Conservation (phyloP, 208 protist genomes). For the Wallacemonas rigidus region DNA sequence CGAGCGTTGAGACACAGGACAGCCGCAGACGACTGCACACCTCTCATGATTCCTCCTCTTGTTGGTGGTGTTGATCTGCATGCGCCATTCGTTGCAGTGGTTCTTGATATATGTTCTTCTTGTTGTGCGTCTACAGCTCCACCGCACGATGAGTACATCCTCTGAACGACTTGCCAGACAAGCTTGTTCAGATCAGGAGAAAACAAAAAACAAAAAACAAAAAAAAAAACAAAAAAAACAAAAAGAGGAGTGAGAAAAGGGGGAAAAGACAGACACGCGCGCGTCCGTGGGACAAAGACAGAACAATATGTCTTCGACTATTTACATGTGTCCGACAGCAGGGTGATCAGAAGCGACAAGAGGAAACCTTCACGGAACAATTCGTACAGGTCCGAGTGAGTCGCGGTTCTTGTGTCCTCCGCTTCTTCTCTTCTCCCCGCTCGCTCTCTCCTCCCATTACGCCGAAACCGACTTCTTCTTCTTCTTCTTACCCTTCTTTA, state of each 20-base stretch:
- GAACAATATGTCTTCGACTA: not conserved
- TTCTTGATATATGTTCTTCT: not conserved
- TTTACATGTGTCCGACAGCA: not conserved
- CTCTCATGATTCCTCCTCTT: too few species aligned
- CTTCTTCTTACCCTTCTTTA: slow-evolving; percentile 80
- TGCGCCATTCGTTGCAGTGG: not conserved
- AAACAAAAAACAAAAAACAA: not conserved
- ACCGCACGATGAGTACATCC: too few species aligned
- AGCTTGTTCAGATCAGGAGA: not conserved
- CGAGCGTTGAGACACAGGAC: too few species aligned
- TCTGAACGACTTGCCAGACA: too few species aligned
- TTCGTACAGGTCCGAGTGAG: too few species aligned
- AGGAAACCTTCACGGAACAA: not conserved
- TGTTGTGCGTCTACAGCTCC: not conserved
- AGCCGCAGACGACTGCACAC: too few species aligned
- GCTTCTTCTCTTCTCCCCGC: too few species aligned
- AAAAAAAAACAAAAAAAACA: not conserved
- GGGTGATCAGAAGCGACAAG: not conserved
- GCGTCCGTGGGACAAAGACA: not conserved
- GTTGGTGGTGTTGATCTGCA: not conserved
- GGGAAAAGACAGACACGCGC: not conserved
- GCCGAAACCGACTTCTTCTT: slow-evolving; percentile 41
- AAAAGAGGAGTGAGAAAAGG: slow-evolving; percentile 10
- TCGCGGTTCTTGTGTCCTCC: too few species aligned
- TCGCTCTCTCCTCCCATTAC: not conserved